Conservation (phyloP, 768 basidiomycete species). For the Leccinum rimulosum region DNA sequence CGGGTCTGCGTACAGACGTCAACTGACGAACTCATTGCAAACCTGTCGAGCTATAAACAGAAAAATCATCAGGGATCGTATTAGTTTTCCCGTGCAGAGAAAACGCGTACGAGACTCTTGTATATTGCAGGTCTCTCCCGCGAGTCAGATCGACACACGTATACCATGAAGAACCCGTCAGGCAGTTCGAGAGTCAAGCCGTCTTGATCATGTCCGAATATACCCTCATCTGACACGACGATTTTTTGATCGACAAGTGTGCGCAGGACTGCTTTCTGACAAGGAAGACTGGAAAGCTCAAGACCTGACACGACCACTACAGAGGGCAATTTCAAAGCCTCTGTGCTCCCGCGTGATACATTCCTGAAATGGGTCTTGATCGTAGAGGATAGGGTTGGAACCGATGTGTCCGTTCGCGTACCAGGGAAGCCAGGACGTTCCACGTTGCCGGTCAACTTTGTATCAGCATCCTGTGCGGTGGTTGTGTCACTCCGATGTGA, state of each 20-base stretch:
- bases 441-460: neutral
- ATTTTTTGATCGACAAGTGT: slow-evolving; percentile 54
- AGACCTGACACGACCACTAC: slow-evolving; percentile 70
- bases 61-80: neutral
- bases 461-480: slow-evolving; percentile 13
- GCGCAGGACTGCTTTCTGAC: slow-evolving; percentile 56
- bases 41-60: slow-evolving; percentile 62
- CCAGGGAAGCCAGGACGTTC: slow-evolving; percentile 13
- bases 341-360: slow-evolving; percentile 17
- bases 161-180: slow-evolving; percentile 67
- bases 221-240: slow-evolving; percentile 33
- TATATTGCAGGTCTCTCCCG: slow-evolving; percentile 65
- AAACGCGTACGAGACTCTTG: slow-evolving; percentile 55
- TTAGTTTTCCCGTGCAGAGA: neutral
- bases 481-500: slow-evolving; percentile 21
- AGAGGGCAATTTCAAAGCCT: slow-evolving; percentile 42
- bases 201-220: slow-evolving; percentile 25
- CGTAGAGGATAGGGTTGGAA: slow-evolving; percentile 13
- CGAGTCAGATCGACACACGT: slow-evolving; percentile 64
- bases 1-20: slow-evolving; percentile 43
- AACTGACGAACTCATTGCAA: slow-evolving; percentile 71
- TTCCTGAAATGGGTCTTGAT: slow-evolving; percentile 10
- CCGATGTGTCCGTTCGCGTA: slow-evolving; percentile 17
- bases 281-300: slow-evolving; percentile 53
- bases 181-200: slow-evolving; percentile 41